Evolutionary conservation across 352 stramenopile species (phyloP).

Genomic region (Pythium graminicola): DNA sequence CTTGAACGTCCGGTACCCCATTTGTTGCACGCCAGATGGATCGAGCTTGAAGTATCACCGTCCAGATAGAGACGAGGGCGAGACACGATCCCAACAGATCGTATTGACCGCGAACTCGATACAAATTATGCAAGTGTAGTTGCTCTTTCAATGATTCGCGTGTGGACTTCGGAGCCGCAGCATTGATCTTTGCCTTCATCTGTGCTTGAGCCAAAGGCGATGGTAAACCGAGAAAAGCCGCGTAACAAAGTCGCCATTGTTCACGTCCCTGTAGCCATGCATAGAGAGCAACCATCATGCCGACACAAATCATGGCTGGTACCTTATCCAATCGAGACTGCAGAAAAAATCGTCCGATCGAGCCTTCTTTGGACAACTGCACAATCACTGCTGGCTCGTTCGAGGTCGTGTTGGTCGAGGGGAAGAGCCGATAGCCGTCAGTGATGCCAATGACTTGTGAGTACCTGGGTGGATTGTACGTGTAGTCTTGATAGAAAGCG

Average conservation of each 20-base stretch:
- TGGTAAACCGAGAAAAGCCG: constrained; percentile 29
- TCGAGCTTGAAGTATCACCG: constrained; percentile 48
- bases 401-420: neutral
- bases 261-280: constrained; percentile 38
- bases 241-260: constrained; percentile 23
- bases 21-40: constrained; percentile 41
- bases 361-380: constrained; percentile 27
- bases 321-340: constrained; percentile 43
- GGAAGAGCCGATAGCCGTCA: constrained; percentile 12
- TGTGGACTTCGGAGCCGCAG: constrained; percentile 13
- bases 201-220: neutral
- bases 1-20: constrained; percentile 10
- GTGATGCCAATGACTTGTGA: constrained; percentile 27
- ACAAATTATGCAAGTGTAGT: constrained; percentile 12
- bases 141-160: constrained; percentile 18
- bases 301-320: constrained; percentile 28
- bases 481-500: constrained; percentile 38
- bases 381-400: constrained; percentile 3
- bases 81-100: constrained; percentile 16
- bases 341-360: constrained; percentile 40
- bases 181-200: constrained; percentile 19
- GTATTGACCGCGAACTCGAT: constrained; percentile 15
- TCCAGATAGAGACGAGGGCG: constrained; percentile 28
- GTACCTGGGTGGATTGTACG: constrained; percentile 33
- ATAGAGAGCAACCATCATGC: constrained; percentile 17